Base-by-base conservation (phyloP, 208 protist species). In the Leishmania arabica region DNA sequence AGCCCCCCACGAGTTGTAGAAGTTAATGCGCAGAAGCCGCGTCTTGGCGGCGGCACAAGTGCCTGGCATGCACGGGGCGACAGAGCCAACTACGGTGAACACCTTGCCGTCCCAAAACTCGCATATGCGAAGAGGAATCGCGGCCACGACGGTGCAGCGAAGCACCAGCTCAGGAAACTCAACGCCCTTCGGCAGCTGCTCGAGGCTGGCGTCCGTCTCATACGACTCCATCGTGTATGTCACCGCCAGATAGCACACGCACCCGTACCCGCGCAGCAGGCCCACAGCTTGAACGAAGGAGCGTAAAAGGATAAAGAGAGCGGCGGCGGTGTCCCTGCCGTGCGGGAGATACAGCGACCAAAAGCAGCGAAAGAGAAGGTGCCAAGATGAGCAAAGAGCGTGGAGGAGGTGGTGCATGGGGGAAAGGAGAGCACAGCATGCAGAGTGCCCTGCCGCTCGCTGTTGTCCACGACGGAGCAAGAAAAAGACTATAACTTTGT, bases 1-100 rank as follows among this genome's bases (percentile, higher is more conserved):
- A 66, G 81, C 80, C 11, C 89, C 93, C 93, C 91, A 96, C 53
- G 90, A 82, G 51, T 91, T 86, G 77, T 93, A 93, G 79, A 95
- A 94, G 81, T 94, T 88, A 45, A 94, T 72, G 69, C 88, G 87
- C 40, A 93, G 78, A 11, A 54, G 64, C 2, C 31, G 64, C 17
- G 51, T 76, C 47, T 31, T 69, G 51, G 60, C 75, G 76, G 40
- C 82, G 37, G 68, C 64, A 58, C 3, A 81, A 27, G 75, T 47
- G 17, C n/a, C 54, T 2, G 54, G 73, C 2, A 60, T 37, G n/a
- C 64, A 19, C 9, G 78, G 82, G 0, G 83, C 60, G 21, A 93
- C 73, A 37, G 78, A 78, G 2, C 88, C 91, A 42, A 86, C 69
- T 3, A 93, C 64, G 37, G 88, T 91, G 82, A 94, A 91, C 9